Percentiles rank a stretch among this genome's conserved stretches.
Evolutionary conservation across 1,139 yeast species (phyloP).

Genomic region (Magnusiomyces magnusii): DNA sequence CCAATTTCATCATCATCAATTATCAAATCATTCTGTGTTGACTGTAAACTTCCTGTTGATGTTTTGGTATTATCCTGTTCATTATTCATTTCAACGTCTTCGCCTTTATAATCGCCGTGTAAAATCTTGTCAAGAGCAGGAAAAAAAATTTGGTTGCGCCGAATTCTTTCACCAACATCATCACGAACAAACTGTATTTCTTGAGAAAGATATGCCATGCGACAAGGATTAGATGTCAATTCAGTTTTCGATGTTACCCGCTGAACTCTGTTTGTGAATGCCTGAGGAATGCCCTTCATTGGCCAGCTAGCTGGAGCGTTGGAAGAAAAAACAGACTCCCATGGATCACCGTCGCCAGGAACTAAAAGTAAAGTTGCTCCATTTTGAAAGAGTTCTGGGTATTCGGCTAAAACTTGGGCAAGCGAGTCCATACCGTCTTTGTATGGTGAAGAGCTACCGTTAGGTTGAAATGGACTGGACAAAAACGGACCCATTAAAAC

Average conservation of each 20-base stretch:
- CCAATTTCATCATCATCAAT: constrained; percentile 16
- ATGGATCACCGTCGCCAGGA: constrained; percentile 91
- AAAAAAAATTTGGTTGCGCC: constrained; percentile 58
- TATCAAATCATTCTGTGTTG: constrained; percentile 1
- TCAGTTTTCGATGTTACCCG: constrained; percentile 57
- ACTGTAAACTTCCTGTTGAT: neutral
- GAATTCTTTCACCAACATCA: constrained; percentile 59
- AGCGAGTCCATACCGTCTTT: constrained; percentile 68
- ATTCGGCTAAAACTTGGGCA: constrained; percentile 47
- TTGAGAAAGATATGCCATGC: constrained; percentile 72
- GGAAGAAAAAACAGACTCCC: constrained; percentile 68
- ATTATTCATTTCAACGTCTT: neutral
- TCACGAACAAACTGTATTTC: constrained; percentile 73
- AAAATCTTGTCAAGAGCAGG: constrained; percentile 30
- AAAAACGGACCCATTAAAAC: constrained; percentile 64
- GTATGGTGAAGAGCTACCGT: constrained; percentile 43
- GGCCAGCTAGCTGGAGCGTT: constrained; percentile 70
- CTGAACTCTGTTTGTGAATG: constrained; percentile 61
- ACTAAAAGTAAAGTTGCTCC: constrained; percentile 37
- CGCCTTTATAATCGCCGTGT: neutral
- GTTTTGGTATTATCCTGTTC: neutral
- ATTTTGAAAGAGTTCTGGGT: constrained; percentile 34
- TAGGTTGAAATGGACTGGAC: constrained; percentile 54
- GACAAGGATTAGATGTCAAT: constrained; percentile 73
- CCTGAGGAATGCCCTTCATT: constrained; percentile 56